Evolutionary conservation across 257 asterid species (phyloP), one percentile per base, ranked within the genome.

Genomic region (Solanum bulbocastanum): DNA sequence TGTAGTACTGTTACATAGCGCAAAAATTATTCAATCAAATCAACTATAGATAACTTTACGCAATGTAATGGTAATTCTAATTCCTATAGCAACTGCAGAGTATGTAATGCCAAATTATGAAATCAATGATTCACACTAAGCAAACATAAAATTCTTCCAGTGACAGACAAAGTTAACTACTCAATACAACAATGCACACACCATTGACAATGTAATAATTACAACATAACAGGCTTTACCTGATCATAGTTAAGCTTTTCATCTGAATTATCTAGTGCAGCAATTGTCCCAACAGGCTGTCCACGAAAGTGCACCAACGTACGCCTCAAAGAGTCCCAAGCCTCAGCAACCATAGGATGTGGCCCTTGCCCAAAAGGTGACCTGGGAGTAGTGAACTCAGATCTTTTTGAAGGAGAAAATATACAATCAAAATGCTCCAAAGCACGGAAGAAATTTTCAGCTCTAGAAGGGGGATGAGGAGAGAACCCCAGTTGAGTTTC

Each of bases 181-280:
- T 81, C 65, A 46, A 46, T 46, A 81, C 85, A 81, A 18, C 68
- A 46, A 81, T 30, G 68, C 18, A 81, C 85, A 81, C 3, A 30
- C 42, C 30, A 20, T 81, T 81, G 85, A 81, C 69, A 66, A 18
- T 49, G 18, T 30, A 81, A 46, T 20, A 39, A 76, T 40, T 39
- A 23, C 4, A 20, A 49, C 69, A 81, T 44, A 46, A 81, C 1
- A 81, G 18, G 36, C 6, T 32, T 49, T 81, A 95, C 98, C 98
- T 94, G 98, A 91, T 95, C 98, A 46, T 95, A 95, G 92, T 95
- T 95, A 65, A 95, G 97, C 75, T 92, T 95, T 86, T 95, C 98
- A 52, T 95, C 98, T 13, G 96, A 94, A 90, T 84, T 94, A 86
- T 95, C 98, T 49, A 89, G 87, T 9, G 98, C 98, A 30, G 98